Evolutionary conservation across 1,284 basidiomycete genomes (phyloP), one percentile per base, ranked within the genome.

Genomic region (Meira miltonrushii): DNA sequence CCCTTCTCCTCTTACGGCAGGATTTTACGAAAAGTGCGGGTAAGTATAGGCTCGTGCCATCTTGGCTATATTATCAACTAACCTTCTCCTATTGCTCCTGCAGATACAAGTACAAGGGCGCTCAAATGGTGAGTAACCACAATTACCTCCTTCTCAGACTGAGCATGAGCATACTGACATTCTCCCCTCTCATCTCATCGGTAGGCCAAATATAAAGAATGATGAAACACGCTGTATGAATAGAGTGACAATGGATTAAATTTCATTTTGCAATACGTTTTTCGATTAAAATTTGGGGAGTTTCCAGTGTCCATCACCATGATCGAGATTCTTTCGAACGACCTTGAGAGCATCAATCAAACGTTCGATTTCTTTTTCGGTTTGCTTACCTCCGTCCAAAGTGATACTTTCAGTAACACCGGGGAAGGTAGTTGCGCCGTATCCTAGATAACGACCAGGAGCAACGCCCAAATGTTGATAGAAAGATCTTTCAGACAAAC

Each of bases 1-100:
- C n/a, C 50, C 39, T 68, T 67, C 25, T 55, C n/a, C n/a, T 57
- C 55, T 38, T 40, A 55, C 11, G 57, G 67, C 76, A 93, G 91
- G 90, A 0, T 98, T 98, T 81, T 98, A 98, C 79, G 84, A 91
- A 80, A 97, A 96, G 80, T 98, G 94, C 78, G 93, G 92, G 39
- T 80, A 58, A 59, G 79, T 65, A 17, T 41, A 49, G 43, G 44
- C 15, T 41, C 39, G 39, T 37, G 2, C 46, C 17, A 17, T 52
- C 17, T 33, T 46, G n/a, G n/a, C 8, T 41, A 23, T 1, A 11
- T 37, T 37, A 13, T 40, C 17, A 12, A 0, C n/a, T 38, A 23
- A 23, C 33, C 17, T 13, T 19, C 3, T 41, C 44, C 40, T 21
- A 13, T 33, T 33, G 28, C 8, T 4, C 28, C 38, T 15, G 23